These are phyloP conservation scores for Myxozyma neotropica DNA, from an alignment of 805 yeast genomes.

Conservation along the genomic window DNA sequence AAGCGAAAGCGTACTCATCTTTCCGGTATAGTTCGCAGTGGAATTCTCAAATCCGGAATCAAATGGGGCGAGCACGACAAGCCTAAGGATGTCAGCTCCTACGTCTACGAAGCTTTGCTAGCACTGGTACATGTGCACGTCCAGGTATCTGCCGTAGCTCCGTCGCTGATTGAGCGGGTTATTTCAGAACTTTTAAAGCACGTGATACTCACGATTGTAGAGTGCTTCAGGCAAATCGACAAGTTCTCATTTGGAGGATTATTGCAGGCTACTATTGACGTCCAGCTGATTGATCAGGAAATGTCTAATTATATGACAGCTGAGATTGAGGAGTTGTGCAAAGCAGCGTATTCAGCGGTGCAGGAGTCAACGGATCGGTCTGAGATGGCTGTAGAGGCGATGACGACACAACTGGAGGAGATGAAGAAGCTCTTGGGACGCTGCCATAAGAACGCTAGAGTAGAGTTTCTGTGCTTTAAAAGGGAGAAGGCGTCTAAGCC, in stretches of 20 bases:
- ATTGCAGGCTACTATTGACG: conserved; percentile 56
- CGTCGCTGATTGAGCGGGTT: conserved; percentile 50
- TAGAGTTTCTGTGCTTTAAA: conserved; percentile 31
- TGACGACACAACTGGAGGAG: conserved; percentile 30
- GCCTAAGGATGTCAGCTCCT: conserved; percentile 49
- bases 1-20: conserved; percentile 51
- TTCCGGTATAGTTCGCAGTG: conserved; percentile 47
- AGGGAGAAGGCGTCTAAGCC: conserved; percentile 12
- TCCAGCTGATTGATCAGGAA: conserved; percentile 50
- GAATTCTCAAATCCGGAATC: conserved; percentile 42
- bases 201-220: conserved; percentile 45
- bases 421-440: conserved; percentile 27
- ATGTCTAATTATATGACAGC: conserved; percentile 24
- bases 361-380: conserved; percentile 30
- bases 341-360: conserved; percentile 28
- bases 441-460: conserved; percentile 27
- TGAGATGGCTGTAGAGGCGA: conserved; percentile 16
- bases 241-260: conserved; percentile 52
- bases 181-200: conserved; percentile 51
- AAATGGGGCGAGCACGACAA: conserved; percentile 48
- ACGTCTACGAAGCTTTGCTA: conserved; percentile 54
- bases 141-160: conserved; percentile 53
- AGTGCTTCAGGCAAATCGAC: conserved; percentile 49
- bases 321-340: conserved; percentile 22
- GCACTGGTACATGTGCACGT: conserved; percentile 56